Conservation (phyloP, 495 filamentous ascomycete genomes). For the Annulohypoxylon moriforme region DNA sequence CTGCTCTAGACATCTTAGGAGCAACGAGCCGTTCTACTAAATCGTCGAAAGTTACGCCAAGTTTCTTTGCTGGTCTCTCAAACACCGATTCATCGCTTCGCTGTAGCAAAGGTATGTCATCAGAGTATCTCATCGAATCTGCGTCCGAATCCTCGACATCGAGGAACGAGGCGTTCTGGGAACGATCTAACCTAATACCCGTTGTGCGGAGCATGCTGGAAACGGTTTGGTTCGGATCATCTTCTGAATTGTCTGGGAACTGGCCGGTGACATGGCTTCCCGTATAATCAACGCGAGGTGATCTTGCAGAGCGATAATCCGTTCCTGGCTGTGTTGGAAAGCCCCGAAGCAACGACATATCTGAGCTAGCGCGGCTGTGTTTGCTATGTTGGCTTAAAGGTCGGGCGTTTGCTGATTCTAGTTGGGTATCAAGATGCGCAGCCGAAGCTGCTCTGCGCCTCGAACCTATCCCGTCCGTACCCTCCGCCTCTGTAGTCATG, state of each 20-base stretch:
- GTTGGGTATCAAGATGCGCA: conserved; percentile 62
- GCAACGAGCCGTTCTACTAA: conserved; percentile 87
- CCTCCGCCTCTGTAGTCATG: conserved; percentile 36
- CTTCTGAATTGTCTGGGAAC: conserved; percentile 51
- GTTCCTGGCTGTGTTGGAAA: conserved; percentile 46
- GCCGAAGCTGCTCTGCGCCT: conserved; percentile 61
- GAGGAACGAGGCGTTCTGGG: conserved; percentile 63
- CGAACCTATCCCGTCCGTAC: conserved; percentile 35
- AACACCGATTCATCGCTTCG: conserved; percentile 62
- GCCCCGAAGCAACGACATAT: conserved; percentile 65
- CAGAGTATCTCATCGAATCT: conserved; percentile 64
- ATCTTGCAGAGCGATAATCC: conserved; percentile 43
- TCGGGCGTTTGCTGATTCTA: conserved; percentile 55
- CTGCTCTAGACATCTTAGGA: conserved; percentile 83
- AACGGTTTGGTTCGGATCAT: conserved; percentile 53
- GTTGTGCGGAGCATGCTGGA: conserved; percentile 59
- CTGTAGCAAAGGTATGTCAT: conserved; percentile 70
- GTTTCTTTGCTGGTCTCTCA: conserved; percentile 62
- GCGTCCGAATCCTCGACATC: conserved; percentile 70
- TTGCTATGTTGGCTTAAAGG: conserved; percentile 65
- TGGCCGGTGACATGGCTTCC: conserved; percentile 39
- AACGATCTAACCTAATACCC: conserved; percentile 58
- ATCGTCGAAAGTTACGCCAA: conserved; percentile 83
- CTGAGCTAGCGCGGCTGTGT: conserved; percentile 74
- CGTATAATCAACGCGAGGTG: conserved; percentile 47